Percentiles rank a stretch among this genome's conserved stretches.
These are phyloP conservation scores for Teunomyces barrocoloradensis DNA, from an alignment of 805 yeast species.

Conservation along the genomic window DNA sequence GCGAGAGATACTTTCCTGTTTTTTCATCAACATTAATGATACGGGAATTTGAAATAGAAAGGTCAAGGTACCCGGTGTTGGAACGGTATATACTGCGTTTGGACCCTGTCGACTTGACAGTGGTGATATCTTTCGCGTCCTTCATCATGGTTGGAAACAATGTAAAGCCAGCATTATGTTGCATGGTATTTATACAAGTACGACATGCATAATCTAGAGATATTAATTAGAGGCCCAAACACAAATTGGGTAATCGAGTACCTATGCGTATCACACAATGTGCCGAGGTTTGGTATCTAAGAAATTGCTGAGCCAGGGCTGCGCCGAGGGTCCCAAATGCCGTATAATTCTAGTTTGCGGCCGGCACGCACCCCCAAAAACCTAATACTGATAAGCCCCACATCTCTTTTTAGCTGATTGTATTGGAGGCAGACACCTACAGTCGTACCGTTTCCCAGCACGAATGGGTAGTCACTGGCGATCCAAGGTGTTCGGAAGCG, in stretches of 20 bases:
- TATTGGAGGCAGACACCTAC: neutral
- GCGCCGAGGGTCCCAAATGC: neutral
- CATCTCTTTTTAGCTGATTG: neutral
- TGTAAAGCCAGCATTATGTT: no score
- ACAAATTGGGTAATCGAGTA: neutral
- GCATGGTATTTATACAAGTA: neutral
- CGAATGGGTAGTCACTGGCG: neutral
- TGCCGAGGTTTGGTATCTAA: neutral
- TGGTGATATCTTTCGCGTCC: neutral
- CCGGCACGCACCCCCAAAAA: neutral
- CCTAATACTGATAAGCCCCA: neutral
- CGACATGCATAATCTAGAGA: slow-evolving; percentile 1
- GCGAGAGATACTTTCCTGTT: slow-evolving; percentile 16
- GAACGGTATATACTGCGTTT: slow-evolving; percentile 25
- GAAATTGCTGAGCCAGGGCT: neutral
- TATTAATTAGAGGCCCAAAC: neutral
- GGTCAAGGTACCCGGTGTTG: slow-evolving; percentile 22
- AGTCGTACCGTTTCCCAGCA: neutral
- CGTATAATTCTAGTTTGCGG: neutral
- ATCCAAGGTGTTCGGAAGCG: neutral
- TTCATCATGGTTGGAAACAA: neutral
- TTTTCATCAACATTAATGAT: slow-evolving; percentile 21
- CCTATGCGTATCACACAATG: neutral
- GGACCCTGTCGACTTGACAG: slow-evolving; percentile 16
- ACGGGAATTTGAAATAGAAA: slow-evolving; percentile 19